phyloP scores from a whole-genome alignment of 768 basidiomycete species.

The Mycena rebaudengoi region DNA sequence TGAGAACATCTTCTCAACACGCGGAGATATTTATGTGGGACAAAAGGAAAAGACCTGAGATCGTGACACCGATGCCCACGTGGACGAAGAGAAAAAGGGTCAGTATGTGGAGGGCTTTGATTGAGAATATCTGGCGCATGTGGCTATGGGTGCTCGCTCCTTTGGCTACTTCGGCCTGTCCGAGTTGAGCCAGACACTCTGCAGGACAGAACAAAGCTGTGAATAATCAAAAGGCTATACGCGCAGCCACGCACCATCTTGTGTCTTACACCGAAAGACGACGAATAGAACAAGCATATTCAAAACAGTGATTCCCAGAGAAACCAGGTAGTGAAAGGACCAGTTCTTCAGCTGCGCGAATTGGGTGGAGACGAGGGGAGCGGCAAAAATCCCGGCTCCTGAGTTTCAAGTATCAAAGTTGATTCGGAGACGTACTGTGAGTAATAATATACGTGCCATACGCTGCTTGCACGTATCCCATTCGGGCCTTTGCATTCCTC shows the following conservation, averaged over 20 bases:
- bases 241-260: constrained; percentile 34
- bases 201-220: not conserved
- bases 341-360: constrained; percentile 62
- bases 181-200: constrained; percentile 29
- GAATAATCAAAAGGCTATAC: not conserved
- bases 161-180: constrained; percentile 32
- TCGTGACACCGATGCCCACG: constrained; percentile 58
- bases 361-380: constrained; percentile 75
- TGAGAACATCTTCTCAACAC: not conserved
- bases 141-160: constrained; percentile 35
- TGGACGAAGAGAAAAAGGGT: constrained; percentile 55
- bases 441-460: constrained; percentile 10
- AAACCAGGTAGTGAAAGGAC: constrained; percentile 71
- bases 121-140: constrained; percentile 53
- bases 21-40: not conserved
- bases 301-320: constrained; percentile 57
- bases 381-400: constrained; percentile 55
- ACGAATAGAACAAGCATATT: constrained; percentile 39
- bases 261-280: constrained; percentile 38
- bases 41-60: constrained; percentile 44
- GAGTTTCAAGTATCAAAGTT: not conserved
- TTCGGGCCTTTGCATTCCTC: constrained; percentile 52
- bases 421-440: not conserved
- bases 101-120: constrained; percentile 51
- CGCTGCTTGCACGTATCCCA: constrained; percentile 58